Evolutionary conservation across 495 filamentous ascomycete genomes (phyloP).

Genomic region (Daldinia decipiens): DNA sequence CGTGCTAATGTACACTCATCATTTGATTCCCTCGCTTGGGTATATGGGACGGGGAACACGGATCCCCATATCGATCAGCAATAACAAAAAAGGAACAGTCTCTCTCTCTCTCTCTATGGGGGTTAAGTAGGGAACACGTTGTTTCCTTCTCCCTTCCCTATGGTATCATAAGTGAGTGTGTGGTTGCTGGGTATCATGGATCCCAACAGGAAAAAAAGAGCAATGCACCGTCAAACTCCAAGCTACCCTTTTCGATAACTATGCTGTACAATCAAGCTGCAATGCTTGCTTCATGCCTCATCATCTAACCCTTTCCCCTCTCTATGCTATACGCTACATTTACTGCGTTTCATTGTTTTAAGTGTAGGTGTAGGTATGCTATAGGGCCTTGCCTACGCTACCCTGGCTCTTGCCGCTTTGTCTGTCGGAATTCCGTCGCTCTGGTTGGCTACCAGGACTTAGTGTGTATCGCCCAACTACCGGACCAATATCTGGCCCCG

Average conservation of each 20-base stretch:
- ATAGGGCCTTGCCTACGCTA: conserved; percentile 57
- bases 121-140: conserved; percentile 1
- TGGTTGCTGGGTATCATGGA: conserved; percentile 33
- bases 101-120: conserved; percentile 12
- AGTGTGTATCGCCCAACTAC: conserved; percentile 47
- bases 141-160: conserved; percentile 13
- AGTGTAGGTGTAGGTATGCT: neutral
- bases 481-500: conserved; percentile 62
- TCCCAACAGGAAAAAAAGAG: conserved; percentile 22
- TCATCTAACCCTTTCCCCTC: conserved; percentile 12
- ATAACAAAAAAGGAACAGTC: conserved; percentile 5
- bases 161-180: conserved; percentile 42
- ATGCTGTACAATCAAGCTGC: conserved; percentile 25
- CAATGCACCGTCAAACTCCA: conserved; percentile 35
- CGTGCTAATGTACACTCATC: neutral
- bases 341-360: neutral
- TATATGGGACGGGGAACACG: conserved; percentile 23
- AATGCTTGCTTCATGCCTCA: conserved; percentile 27
- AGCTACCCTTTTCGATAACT: conserved; percentile 30
- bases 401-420: conserved; percentile 43
- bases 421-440: conserved; percentile 19
- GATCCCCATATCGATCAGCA: conserved; percentile 12
- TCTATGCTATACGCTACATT: conserved; percentile 1
- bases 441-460: conserved; percentile 35
- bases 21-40: conserved; percentile 25